Conservation (phyloP, 768 basidiomycete genomes). For the Candolleomyces aberdarensis region DNA sequence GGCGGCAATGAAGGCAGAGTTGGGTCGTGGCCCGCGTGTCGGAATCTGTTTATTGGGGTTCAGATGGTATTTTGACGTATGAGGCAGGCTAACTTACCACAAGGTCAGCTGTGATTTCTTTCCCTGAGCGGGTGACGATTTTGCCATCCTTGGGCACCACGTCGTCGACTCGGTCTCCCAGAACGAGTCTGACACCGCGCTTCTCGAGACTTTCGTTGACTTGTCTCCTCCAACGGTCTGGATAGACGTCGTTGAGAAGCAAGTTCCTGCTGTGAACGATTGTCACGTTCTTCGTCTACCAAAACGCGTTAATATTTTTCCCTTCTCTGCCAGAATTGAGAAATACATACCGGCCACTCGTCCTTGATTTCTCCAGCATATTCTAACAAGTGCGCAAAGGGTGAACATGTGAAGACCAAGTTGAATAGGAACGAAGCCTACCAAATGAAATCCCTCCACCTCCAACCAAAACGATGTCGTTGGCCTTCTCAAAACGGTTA, state of each 20-base stretch:
- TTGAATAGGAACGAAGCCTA: conserved; percentile 14
- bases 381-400: conserved; percentile 19
- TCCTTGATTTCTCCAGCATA: conserved; percentile 41
- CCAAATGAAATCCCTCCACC: conserved; percentile 52
- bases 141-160: conserved; percentile 21
- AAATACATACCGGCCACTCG: conserved; percentile 30
- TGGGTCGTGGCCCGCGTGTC: conserved; percentile 33
- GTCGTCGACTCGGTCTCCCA: conserved; percentile 42
- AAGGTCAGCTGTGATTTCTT: conserved; percentile 44
- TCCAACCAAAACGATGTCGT: conserved; percentile 45
- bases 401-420: background rate
- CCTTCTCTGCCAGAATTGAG: background rate
- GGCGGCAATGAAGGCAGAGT: conserved; percentile 43
- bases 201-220: conserved; percentile 35
- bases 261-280: conserved; percentile 47
- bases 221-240: conserved; percentile 42
- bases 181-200: conserved; percentile 45
- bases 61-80: background rate
- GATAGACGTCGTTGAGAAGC: conserved; percentile 51
- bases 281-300: conserved; percentile 44
- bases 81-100: conserved; percentile 36
- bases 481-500: conserved; percentile 26
- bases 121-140: conserved; percentile 23
- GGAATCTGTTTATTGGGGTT: conserved; percentile 18
- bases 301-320: background rate